Evolutionary conservation across 805 yeast species (phyloP).

Genomic region (Lachancea kluyveri): DNA sequence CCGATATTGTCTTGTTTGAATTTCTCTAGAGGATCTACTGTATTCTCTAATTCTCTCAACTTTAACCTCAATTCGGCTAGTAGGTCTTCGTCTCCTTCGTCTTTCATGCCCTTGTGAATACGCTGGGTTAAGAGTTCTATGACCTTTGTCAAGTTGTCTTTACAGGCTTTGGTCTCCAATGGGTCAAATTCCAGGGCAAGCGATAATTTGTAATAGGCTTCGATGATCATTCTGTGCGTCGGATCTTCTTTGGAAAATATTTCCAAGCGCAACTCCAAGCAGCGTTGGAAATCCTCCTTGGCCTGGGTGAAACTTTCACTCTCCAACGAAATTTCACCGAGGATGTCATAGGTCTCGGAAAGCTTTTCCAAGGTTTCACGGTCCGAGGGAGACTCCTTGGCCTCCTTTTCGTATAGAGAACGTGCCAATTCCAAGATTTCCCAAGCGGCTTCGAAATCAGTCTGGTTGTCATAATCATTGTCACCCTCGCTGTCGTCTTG

Average conservation of each 20-base stretch:
- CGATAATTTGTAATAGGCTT: conserved; percentile 75
- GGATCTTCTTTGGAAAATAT: conserved; percentile 19
- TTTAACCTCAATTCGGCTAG: conserved; percentile 52
- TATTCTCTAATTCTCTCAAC: conserved; percentile 46
- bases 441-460: conserved; percentile 78
- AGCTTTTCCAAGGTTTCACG: conserved; percentile 43
- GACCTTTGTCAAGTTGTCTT: conserved; percentile 50
- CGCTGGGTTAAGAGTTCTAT: conserved; percentile 40
- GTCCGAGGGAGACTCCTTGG: conserved; percentile 25
- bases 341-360: conserved; percentile 67
- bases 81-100: conserved; percentile 35
- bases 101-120: conserved; percentile 30
- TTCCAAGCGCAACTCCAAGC: conserved; percentile 35
- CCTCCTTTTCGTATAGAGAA: conserved; percentile 39
- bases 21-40: conserved; percentile 19
- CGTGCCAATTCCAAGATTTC: conserved; percentile 77
- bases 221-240: conserved; percentile 53
- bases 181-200: conserved; percentile 68
- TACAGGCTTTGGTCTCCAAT: conserved; percentile 42
- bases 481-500: conserved; percentile 18
- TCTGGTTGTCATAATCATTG: conserved; percentile 5
- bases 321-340: conserved; percentile 88
- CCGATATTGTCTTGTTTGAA: conserved; percentile 13
- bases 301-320: conserved; percentile 84
- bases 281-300: conserved; percentile 54